Base-by-base conservation (phyloP, 2,329 filamentous ascomycete genomes). In the Phialocephala subalpina region DNA sequence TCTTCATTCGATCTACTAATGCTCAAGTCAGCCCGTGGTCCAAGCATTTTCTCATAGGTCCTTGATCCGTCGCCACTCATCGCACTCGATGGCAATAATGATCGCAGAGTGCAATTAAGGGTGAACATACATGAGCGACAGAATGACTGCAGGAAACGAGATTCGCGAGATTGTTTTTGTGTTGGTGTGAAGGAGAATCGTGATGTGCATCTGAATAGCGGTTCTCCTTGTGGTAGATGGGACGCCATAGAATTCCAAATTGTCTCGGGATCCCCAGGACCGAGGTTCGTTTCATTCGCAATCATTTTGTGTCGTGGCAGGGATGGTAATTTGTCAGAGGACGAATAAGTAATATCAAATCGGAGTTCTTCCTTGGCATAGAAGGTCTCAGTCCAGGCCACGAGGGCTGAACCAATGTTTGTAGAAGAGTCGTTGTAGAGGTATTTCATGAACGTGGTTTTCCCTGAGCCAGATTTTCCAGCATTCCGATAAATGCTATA, bases 221-320 rank as follows among this genome's bases (percentile, higher is more conserved):
- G 25, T 27, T 56, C 18, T 33, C 36, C 29, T 5, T 2, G 7
- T 16, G 40, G 40, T 52, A 22, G 38, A 36, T 52, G 25, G 61
- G 40, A 52, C 33, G 53, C 53, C 27, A n/a, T 52, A 63, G 40
- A 63, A 58, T 58, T 63, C 40, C 25, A 52, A 63, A 63, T 63
- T 5, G 18, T 52, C 53, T 63, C 27, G 18, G 33, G 49, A 22
- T 52, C 55, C 25, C 55, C 27, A 38, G 27, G 61, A 52, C n/a
- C 52, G 55, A 29, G 40, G 35, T 38, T 58, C 20, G 25, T 36
- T 3, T 27, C 7, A 53, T n/a, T 52, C 22, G 42, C n/a, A 8
- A 47, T 47, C 2, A 38, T 58, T 9, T 55, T 25, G 22, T n/a
- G n/a, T n/a, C n/a, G n/a, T n/a, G n/a, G n/a, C n/a, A n/a, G n/a